Base-by-base conservation (phyloP, 2,329 filamentous ascomycete species). In the Fonsecaea erecta region DNA sequence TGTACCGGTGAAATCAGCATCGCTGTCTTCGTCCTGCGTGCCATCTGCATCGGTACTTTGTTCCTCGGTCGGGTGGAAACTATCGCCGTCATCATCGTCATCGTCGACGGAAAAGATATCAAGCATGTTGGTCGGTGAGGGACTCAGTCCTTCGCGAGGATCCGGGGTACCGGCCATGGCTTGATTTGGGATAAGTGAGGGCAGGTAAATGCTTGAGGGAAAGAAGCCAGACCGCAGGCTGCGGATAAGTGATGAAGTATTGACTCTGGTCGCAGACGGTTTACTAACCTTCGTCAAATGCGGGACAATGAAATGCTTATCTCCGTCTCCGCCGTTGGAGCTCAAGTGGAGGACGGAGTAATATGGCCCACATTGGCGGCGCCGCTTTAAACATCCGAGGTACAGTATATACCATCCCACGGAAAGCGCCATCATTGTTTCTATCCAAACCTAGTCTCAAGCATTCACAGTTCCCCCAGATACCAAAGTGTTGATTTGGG, bases 71-170 rank as follows among this genome's bases (percentile, higher is more conserved):
- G 67, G 59, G 48, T 64, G 64, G 21, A 62, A 62, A 62, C 61
- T 64, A 12, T 68, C 68, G 59, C 68, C 60, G 58, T 70, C 68
- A 68, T 68, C 68, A 55, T 71, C 69, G 30, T 68, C 68, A 12
- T 70, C 69, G 43, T 67, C 69, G 57, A 43, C 67, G 18, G 46
- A 52, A 46, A 71, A 67, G 59, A 69, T 64, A 46, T 68, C 67
- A 28, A 67, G 54, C 26, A 70, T 67, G 37, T 68, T 69, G 52
- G 62, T 18, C 14, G 68, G 66, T 5, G 63, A 66, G 11, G 69
- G 68, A 40, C 68, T 70, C 40, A 68, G 14, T 30, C 63, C 64
- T 61, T 70, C 70, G 52, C 69, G 54, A 51, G 57, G 32, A 56
- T 68, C 56, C 40, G 57, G 40, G 12, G 56, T 60, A 56, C 61